phyloP scores from a whole-genome alignment of 352 stramenopile genomes.

The Pythium chondricola region DNA sequence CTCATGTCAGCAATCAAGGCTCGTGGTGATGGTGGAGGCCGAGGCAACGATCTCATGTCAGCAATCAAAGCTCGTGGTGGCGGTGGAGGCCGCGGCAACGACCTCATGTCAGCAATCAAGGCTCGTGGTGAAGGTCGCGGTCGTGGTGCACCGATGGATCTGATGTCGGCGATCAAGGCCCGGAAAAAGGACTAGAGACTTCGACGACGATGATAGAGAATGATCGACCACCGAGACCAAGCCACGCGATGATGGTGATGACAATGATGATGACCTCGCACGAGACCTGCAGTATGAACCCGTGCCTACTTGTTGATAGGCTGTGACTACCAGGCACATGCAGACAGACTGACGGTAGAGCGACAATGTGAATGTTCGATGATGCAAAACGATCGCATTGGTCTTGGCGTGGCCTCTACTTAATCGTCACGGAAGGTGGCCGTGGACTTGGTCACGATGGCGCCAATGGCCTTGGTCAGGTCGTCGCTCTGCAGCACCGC shows the following conservation, averaged over 20 bases:
- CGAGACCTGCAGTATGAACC: neutral
- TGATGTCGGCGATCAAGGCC: slow-evolving; percentile 24
- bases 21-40: slow-evolving; percentile 12
- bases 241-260: neutral
- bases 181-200: slow-evolving; percentile 47
- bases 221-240: neutral
- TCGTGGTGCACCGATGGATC: slow-evolving; percentile 22
- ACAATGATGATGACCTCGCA: no score
- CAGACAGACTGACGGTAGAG: no score
- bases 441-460: slow-evolving; percentile 59
- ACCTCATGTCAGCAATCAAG: slow-evolving; percentile 70
- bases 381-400: no score
- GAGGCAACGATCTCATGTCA: slow-evolving; percentile 17
- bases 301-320: slow-evolving; percentile 18
- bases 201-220: no score
- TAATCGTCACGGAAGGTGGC: slow-evolving; percentile 67
- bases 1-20: slow-evolving; percentile 23
- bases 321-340: no score
- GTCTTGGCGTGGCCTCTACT: no score
- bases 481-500: slow-evolving; percentile 84
- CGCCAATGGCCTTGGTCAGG: slow-evolving; percentile 64
- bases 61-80: slow-evolving; percentile 21
- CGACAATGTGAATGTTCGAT: no score
- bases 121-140: slow-evolving; percentile 24
- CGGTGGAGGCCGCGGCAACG: slow-evolving; percentile 13